A percentile compares a stretch with the other conserved stretches of the same genome.
Evolutionary conservation across 2,329 filamentous ascomycete species (phyloP).

Genomic region (Drechslera avenae): DNA sequence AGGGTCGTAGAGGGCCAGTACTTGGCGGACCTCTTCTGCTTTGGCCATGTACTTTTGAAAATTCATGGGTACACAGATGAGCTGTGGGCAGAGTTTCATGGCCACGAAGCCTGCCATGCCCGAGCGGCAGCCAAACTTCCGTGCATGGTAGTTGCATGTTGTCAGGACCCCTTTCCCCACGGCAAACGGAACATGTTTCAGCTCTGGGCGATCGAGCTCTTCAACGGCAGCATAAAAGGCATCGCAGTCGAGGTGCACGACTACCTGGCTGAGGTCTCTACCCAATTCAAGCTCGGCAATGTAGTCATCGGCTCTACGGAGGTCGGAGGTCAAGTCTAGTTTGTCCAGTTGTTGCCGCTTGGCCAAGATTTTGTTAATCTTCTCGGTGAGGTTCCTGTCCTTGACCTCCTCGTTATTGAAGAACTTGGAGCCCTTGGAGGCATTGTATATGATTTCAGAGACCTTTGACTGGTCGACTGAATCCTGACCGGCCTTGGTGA

Average conservation of each 20-base stretch:
- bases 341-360: constrained; percentile 78
- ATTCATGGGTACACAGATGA: constrained; percentile 82
- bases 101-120: constrained; percentile 98
- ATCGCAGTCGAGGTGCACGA: constrained; percentile 95
- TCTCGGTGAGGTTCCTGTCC: constrained; percentile 81
- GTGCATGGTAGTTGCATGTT: constrained; percentile 85
- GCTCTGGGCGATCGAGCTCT: constrained; percentile 73
- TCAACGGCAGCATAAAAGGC: constrained; percentile 97
- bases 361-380: constrained; percentile 78
- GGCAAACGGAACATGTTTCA: constrained; percentile 86
- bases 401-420: constrained; percentile 88
- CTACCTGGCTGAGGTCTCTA: constrained; percentile 79
- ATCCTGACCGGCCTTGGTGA: constrained; percentile 93
- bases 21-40: constrained; percentile 80
- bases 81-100: constrained; percentile 86
- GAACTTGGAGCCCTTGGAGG: constrained; percentile 94
- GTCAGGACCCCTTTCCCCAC: constrained; percentile 77
- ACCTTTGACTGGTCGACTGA: constrained; percentile 93
- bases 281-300: constrained; percentile 78
- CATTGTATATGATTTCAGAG: constrained; percentile 95
- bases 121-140: constrained; percentile 87
- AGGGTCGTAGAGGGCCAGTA: constrained; percentile 86
- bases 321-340: constrained; percentile 73
- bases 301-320: constrained; percentile 78
- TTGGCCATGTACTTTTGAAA: constrained; percentile 92